These are phyloP conservation scores for Xylaria palmicola DNA, from an alignment of 495 filamentous ascomycete species.

Conservation along the genomic window DNA sequence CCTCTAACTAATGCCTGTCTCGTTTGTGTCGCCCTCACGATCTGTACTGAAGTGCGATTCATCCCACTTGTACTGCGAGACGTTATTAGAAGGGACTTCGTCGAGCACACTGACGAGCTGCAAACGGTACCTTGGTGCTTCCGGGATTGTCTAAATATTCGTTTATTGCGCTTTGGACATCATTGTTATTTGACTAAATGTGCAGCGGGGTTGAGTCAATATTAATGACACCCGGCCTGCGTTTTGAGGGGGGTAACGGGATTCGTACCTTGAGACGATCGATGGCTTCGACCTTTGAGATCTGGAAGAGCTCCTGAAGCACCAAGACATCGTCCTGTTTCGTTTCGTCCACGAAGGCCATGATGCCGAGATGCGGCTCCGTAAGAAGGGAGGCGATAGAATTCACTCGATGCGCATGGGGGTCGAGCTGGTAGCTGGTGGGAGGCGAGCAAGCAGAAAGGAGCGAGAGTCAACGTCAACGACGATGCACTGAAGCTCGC, in stretches of 20 bases:
- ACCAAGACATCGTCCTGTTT: constrained; percentile 26
- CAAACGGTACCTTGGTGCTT: constrained; percentile 33
- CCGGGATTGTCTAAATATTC: constrained; percentile 45
- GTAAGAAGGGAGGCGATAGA: constrained; percentile 4
- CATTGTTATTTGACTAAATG: constrained; percentile 41
- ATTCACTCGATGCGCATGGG: constrained; percentile 3
- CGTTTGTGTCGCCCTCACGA: constrained; percentile 41
- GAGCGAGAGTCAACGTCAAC: not conserved
- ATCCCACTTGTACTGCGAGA: constrained; percentile 45
- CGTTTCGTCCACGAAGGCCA: constrained; percentile 30
- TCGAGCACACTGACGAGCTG: not conserved
- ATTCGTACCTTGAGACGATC: constrained; percentile 39
- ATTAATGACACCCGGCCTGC: not conserved
- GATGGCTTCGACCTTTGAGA: constrained; percentile 34
- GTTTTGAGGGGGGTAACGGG: not conserved
- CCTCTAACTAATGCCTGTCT: constrained; percentile 31
- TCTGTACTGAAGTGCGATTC: constrained; percentile 45
- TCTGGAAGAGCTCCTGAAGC: constrained; percentile 31
- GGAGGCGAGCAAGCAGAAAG: not conserved
- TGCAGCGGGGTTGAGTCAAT: constrained; percentile 6
- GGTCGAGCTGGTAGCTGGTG: not conserved
- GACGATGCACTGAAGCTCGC: constrained; percentile 3
- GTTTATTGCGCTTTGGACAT: constrained; percentile 42
- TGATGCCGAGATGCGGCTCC: constrained; percentile 20
- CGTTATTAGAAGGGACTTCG: constrained; percentile 21